Base-by-base conservation (phyloP, 306 rosid species). In the Senna tora region DNA sequence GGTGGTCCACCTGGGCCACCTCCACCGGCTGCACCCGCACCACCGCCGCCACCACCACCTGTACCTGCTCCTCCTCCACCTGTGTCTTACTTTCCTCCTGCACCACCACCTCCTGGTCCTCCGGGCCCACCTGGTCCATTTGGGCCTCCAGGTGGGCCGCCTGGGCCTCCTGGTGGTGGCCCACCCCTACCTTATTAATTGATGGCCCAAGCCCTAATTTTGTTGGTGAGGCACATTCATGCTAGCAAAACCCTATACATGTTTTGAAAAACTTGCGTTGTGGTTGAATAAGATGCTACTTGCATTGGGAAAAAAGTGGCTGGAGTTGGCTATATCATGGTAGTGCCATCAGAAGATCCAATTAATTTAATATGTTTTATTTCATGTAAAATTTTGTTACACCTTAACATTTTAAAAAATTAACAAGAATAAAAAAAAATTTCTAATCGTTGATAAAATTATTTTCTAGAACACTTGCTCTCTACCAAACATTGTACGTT, bases 1-100 rank as follows among this genome's bases (percentile, higher is more conserved):
- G 88, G 88, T 5, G 82, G 59, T 14, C 28, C 80, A 42, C 17
- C 77, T 22, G 67, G 22, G 61, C 80, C n/a, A n/a, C n/a, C n/a
- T n/a, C n/a, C n/a, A n/a, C n/a, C n/a, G n/a, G n/a, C 84, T n/a
- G 34, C 79, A 8, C 36, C 74, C 2, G 17, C 14, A 1, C 79
- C 79, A 0, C 71, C 58, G 2, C 60, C 73, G 4, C 17, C 72
- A 0, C 76, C 73, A 0, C 52, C 67, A 0, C 71, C 74, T 54
- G 45, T 61, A 2, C 69, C 72, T 0, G 36, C 30, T 0, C 34
- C 30, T 0, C 49, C 47, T 13, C 43, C 46, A 0, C 79, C 79
- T n/a, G n/a, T n/a, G n/a, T n/a, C n/a, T n/a, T n/a, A n/a, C n/a
- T n/a, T n/a, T 0, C 45, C 30, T 0, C 34, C 30, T 0, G 55